Conservation (phyloP, 2,329 filamentous ascomycete species). For the Pseudopyricularia cyperi region DNA sequence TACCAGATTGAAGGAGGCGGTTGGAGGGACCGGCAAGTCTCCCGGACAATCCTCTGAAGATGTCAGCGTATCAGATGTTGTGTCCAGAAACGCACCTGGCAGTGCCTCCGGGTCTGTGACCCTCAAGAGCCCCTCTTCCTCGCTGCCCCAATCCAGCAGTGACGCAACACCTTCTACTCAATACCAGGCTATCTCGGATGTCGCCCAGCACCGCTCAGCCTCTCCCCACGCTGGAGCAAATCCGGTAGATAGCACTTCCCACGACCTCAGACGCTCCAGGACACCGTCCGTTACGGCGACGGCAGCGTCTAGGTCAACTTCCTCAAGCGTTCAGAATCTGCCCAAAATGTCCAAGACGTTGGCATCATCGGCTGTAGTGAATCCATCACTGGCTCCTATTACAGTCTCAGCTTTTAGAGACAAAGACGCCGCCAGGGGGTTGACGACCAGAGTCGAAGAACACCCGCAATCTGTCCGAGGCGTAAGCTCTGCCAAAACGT, state of each 20-base stretch:
- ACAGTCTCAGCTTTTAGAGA: constrained; percentile 35
- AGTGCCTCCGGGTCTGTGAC: constrained; percentile 12
- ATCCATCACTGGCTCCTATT: constrained; percentile 33
- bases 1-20: constrained; percentile 68
- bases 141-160: constrained; percentile 14
- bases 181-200: background rate
- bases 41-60: constrained; percentile 21
- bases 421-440: constrained; percentile 29
- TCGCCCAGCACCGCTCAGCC: background rate
- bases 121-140: constrained; percentile 17
- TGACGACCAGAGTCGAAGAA: constrained; percentile 27
- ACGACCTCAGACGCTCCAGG: constrained; percentile 26
- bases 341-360: constrained; percentile 28
- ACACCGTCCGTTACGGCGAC: constrained; percentile 33
- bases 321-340: constrained; percentile 24
- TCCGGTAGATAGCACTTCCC: background rate
- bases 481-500: constrained; percentile 27
- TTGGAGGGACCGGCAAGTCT: constrained; percentile 49
- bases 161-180: constrained; percentile 18
- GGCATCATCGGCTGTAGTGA: constrained; percentile 24
- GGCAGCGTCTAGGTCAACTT: constrained; percentile 27
- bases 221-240: background rate
- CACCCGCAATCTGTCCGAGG: constrained; percentile 19
- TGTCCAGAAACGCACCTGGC: constrained; percentile 27
- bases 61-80: constrained; percentile 26